Evolutionary conservation across 352 stramenopile genomes (phyloP).

Genomic region (Globisporangium abappressorium): DNA sequence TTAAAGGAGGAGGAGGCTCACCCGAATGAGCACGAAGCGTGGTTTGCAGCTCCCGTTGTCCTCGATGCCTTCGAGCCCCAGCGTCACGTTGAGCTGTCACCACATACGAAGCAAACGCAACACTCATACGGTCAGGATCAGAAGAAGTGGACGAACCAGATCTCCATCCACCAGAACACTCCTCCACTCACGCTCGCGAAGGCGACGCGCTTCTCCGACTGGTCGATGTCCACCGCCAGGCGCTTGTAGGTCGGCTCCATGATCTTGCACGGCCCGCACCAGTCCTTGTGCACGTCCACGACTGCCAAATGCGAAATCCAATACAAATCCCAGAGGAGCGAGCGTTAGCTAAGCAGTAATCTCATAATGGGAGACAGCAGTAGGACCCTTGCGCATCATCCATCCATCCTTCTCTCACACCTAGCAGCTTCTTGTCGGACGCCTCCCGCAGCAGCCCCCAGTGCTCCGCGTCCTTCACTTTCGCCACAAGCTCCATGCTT

Average conservation of each 20-base stretch:
- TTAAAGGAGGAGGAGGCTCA: constrained; percentile 11
- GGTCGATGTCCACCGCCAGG: constrained; percentile 51
- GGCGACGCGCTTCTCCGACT: constrained; percentile 44
- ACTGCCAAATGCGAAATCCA: constrained; percentile 23
- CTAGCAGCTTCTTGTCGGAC: constrained; percentile 65
- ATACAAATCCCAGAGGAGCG: neutral
- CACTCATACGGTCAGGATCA: neutral
- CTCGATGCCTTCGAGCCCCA: constrained; percentile 50
- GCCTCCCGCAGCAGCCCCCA: constrained; percentile 47
- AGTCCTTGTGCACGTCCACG: constrained; percentile 70
- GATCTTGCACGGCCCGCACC: constrained; percentile 73
- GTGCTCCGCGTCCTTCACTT: constrained; percentile 61
- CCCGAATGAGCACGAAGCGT: constrained; percentile 59
- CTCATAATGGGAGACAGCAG: constrained; percentile 1
- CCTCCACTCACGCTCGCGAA: constrained; percentile 43
- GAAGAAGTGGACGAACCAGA: constrained; percentile 1
- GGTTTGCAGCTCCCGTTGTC: constrained; percentile 65
- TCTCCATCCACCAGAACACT: neutral
- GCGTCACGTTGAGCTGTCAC: constrained; percentile 41
- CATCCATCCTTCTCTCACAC: constrained; percentile 17
- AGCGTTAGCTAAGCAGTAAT: neutral
- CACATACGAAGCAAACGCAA: neutral
- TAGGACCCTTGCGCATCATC: neutral
- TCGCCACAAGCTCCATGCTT: constrained; percentile 48
- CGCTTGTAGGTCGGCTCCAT: constrained; percentile 76